Evolutionary conservation across 139 green algal genomes (phyloP), one percentile per base, ranked within the genome.

Genomic region (Pseudopediastrum boryanum): DNA sequence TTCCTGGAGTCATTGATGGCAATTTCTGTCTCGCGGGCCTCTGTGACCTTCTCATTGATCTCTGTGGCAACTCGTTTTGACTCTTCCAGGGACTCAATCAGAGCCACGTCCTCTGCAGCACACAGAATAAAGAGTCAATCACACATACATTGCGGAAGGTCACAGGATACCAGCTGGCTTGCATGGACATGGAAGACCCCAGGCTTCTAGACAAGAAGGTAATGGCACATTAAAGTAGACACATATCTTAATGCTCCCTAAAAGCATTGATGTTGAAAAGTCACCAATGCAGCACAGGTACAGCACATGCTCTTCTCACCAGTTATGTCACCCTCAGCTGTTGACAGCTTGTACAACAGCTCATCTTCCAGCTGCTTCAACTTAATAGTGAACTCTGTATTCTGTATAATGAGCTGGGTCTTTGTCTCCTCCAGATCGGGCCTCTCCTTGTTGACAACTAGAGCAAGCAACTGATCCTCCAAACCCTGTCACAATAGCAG

Each of bases 361-460:
- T 91, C 87, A 77, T 94, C 91, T 80, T 94, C 90, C 43, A 95
- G 85, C 81, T 96, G 88, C 85, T 95, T 95, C 25, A 97, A 86
- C 81, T 94, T 94, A 88, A 97, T 97, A 2, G 93, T 97, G 89
- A 95, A 97, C 84, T 97, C 91, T 38, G 90, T 97, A 88, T 95
- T 95, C 81, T 93, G 90, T 38, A 94, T 91, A 81, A 97, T 94
- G 51, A 97, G 90, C 81, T 93, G 84, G 38, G 89, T 95, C 93
- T 97, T 97, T 79, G 91, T 94, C 82, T 94, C 88, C 87, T 97
- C 93, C 48, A 97, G 85, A 70, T 97, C 93, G 7, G 93, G 93
- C 9, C 91, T 81, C 85, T 97, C 93, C 86, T 95, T 95, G 88
- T 95, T 95, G 21, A 97, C 93, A 41, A 95, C 91, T 48, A 95